Evolutionary conservation across 805 yeast species (phyloP).

Genomic region (Saturnispora besseyi): DNA sequence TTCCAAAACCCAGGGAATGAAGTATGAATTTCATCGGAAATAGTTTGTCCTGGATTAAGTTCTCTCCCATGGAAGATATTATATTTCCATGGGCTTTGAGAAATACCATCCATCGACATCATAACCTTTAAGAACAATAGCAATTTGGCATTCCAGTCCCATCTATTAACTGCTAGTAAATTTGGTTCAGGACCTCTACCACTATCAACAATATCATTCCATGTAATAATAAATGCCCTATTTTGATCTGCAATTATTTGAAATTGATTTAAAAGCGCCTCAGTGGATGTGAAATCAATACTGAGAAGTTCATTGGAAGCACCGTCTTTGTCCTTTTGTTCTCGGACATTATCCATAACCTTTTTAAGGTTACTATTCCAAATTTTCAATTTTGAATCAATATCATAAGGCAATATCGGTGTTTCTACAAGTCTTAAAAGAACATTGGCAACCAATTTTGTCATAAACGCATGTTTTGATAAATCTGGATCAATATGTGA

Average conservation of each 20-base stretch:
- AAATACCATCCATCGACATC: slow-evolving; percentile 35
- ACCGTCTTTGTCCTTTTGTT: slow-evolving; percentile 1
- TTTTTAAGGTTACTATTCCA: slow-evolving; percentile 39
- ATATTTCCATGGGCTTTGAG: slow-evolving; percentile 52
- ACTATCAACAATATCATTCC: slow-evolving; percentile 48
- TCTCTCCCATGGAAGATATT: slow-evolving; percentile 68
- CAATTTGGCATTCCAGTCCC: slow-evolving; percentile 74
- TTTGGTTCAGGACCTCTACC: slow-evolving; percentile 66
- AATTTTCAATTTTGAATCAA: slow-evolving; percentile 36
- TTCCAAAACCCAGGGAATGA: slow-evolving; percentile 76
- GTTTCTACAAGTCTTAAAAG: slow-evolving; percentile 57
- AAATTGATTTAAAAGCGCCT: slow-evolving; percentile 30
- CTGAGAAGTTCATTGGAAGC: not conserved
- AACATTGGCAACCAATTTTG: slow-evolving; percentile 45
- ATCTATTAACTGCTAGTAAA: slow-evolving; percentile 57
- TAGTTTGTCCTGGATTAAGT: slow-evolving; percentile 38
- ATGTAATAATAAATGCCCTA: slow-evolving; percentile 48
- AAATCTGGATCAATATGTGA: slow-evolving; percentile 46
- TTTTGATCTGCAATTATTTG: slow-evolving; percentile 37
- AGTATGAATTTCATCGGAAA: slow-evolving; percentile 52
- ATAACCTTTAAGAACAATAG: slow-evolving; percentile 46
- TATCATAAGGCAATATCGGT: slow-evolving; percentile 67
- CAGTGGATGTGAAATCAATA: slow-evolving; percentile 14
- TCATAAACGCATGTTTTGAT: slow-evolving; percentile 45
- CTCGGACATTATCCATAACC: slow-evolving; percentile 32